Conservation (phyloP, 257 asterid species). For the Salvia hispanica region DNA sequence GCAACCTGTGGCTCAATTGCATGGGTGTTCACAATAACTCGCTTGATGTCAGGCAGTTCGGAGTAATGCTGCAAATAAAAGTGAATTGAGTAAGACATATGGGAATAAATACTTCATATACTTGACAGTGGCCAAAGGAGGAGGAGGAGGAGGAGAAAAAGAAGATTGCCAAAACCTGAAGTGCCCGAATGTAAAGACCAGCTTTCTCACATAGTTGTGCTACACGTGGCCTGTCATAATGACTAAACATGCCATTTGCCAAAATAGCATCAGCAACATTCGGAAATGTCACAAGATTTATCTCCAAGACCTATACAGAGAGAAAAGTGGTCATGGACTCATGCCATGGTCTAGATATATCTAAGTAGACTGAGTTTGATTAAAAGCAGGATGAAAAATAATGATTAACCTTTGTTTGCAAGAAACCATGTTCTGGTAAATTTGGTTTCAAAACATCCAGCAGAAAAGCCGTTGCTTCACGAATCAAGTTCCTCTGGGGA, state of each 20-base stretch:
- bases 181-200: constrained; percentile 93
- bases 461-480: constrained; percentile 95
- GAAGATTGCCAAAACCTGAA: constrained; percentile 60
- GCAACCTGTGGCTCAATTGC: constrained; percentile 98
- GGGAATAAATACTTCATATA: background rate
- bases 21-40: constrained; percentile 95
- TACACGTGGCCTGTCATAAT: constrained; percentile 96
- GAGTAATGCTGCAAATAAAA: constrained; percentile 72
- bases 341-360: constrained; percentile 17
- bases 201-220: constrained; percentile 99
- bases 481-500: constrained; percentile 88
- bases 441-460: constrained; percentile 96
- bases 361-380: background rate
- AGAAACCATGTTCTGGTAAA: constrained; percentile 81
- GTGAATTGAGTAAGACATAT: constrained; percentile 21
- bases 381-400: constrained; percentile 23
- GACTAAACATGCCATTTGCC: constrained; percentile 99
- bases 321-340: constrained; percentile 5
- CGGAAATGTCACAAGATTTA: constrained; percentile 93
- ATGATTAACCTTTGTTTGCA: constrained; percentile 80
- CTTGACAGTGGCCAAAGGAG: background rate
- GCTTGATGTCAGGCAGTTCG: constrained; percentile 89
- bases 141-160: too few relatives aligned
- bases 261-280: constrained; percentile 99
- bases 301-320: constrained; percentile 78